Base-by-base conservation (phyloP, 2,329 filamentous ascomycete genomes). In the Ceratocystis cubensis region DNA sequence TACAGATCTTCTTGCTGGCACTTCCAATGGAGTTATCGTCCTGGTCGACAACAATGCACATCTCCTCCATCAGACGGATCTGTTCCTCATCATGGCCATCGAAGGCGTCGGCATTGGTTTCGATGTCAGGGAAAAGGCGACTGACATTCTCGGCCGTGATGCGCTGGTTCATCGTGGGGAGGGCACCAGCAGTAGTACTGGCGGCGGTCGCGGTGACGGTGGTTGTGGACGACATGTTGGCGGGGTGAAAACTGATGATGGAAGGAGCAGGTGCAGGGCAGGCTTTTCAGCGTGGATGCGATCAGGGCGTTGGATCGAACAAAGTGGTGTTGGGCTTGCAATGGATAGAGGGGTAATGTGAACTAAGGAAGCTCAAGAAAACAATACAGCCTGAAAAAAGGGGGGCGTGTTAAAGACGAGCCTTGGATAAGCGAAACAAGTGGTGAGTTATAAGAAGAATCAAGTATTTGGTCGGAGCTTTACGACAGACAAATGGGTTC, bases 1-100 rank as follows among this genome's bases (percentile, higher is more conserved):
- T 79, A 96, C 94, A 99, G 66, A 91, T 84, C 81, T 99, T 99
- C 84, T 99, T 97, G 85, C 89, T 96, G 64, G 91, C 93, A 71
- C 91, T 96, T 70, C 94, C 94, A 75, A 99, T 96, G 37, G 93
- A 92, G 72, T 85, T 80, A 76, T 97, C 94, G 73, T 97, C 84
- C 72, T 96, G 86, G 76, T 97, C 93, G 61, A 95, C 80, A 20
- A 99, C 94, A 75, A 99, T 97, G 82, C 94, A 99, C 63, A 96
- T 88, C 80, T 97, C 94, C 73, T 99, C 93, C 94, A 99, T 99
- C 73, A 99, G 79, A 63, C 93, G 87, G 73, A 96, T 96, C 79
- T 99, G 94, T 80, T 97, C 93, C 75, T 89, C 93, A 79, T 97
- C 92, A 79, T 97, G 95, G 64, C 93, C 94, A 66, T 88, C 88